phyloP scores from a whole-genome alignment of 495 filamentous ascomycete species.

The Parmelia sp. region DNA sequence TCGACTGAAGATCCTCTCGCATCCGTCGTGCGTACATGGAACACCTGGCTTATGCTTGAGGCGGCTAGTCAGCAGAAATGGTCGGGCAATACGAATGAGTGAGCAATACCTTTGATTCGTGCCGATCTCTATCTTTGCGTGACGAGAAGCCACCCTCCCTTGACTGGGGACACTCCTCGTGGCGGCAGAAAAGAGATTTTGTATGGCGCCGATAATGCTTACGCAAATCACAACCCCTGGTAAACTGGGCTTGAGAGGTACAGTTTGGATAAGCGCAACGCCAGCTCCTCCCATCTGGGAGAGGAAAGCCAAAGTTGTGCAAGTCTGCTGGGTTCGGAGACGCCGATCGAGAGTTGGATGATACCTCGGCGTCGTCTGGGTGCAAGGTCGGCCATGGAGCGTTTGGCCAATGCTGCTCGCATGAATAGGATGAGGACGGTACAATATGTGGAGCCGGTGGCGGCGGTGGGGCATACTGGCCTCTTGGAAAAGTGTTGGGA shows the following conservation, averaged over 20 bases:
- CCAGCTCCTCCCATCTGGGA: constrained; percentile 43
- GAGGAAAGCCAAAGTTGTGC: constrained; percentile 32
- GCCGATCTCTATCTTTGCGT: constrained; percentile 56
- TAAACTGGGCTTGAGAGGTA: constrained; percentile 49
- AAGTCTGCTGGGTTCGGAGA: constrained; percentile 29
- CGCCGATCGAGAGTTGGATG: constrained; percentile 24
- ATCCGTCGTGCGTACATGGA: constrained; percentile 52
- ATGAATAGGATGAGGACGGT: constrained; percentile 24
- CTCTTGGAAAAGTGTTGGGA: constrained; percentile 6
- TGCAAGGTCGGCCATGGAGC: constrained; percentile 23
- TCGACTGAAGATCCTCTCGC: constrained; percentile 54
- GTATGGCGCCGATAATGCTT: constrained; percentile 60
- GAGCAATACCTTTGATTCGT: constrained; percentile 40
- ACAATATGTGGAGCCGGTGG: constrained; percentile 14
- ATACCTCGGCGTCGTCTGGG: constrained; percentile 23
- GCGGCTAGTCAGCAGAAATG: constrained; percentile 8
- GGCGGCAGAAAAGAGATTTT: constrained; percentile 57
- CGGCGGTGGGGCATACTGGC: constrained; percentile 7
- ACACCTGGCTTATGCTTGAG: constrained; percentile 50
- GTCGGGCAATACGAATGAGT: neutral
- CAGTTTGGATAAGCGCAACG: constrained; percentile 54
- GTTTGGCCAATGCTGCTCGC: constrained; percentile 12
- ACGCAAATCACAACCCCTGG: constrained; percentile 56
- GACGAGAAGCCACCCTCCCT: constrained; percentile 54
- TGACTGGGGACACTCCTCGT: constrained; percentile 53